Conservation (phyloP, 2,329 filamentous ascomycete species). For the Talaromyces sp. region DNA sequence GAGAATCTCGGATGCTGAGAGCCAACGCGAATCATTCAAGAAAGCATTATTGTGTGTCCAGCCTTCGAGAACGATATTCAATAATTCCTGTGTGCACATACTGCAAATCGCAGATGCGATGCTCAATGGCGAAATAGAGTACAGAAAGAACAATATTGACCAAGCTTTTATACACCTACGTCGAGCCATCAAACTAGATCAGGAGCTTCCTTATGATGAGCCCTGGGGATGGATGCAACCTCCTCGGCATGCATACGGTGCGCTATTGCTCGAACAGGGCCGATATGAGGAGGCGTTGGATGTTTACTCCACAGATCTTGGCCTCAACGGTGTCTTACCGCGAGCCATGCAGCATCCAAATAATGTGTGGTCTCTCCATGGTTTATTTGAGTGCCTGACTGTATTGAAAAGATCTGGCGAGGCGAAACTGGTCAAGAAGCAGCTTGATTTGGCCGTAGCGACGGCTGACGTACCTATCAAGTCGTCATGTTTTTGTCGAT, state of each 20-base stretch:
- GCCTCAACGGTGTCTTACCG: conserved; percentile 54
- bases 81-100: conserved; percentile 60
- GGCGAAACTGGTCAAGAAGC: conserved; percentile 42
- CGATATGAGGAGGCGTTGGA: conserved; percentile 48
- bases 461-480: conserved; percentile 57
- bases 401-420: conserved; percentile 48
- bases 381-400: conserved; percentile 63
- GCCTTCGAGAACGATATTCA: conserved; percentile 59
- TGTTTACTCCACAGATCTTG: conserved; percentile 57
- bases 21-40: conserved; percentile 49
- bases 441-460: conserved; percentile 49
- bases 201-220: conserved; percentile 60
- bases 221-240: conserved; percentile 72
- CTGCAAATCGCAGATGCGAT: conserved; percentile 58
- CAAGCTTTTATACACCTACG: conserved; percentile 55
- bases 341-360: conserved; percentile 61
- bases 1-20: conserved; percentile 40
- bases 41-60: conserved; percentile 51
- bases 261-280: conserved; percentile 60
- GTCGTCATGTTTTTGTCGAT: conserved; percentile 54
- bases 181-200: conserved; percentile 55
- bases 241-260: conserved; percentile 61
- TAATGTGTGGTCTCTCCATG: conserved; percentile 69
- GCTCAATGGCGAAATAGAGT: conserved; percentile 61
- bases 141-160: conserved; percentile 55